A percentile compares a stretch with the other conserved stretches of the same genome.
Evolutionary conservation across 1,284 basidiomycete species (phyloP).

Genomic region (Cutaneotrichosporon spelunceum): DNA sequence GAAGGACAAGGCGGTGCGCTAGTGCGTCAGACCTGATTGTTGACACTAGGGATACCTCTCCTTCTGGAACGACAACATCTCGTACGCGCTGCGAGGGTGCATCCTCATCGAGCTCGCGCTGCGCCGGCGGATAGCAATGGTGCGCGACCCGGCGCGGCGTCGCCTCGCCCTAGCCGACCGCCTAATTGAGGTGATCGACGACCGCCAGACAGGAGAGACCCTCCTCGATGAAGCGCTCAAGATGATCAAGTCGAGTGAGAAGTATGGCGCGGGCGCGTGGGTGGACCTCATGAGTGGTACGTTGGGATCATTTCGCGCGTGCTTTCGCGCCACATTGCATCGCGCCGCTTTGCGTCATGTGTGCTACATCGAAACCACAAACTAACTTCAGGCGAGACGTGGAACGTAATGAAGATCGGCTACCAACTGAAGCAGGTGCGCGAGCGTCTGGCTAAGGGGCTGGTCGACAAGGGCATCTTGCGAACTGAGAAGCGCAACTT

Average conservation of each 20-base stretch:
- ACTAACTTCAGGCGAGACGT: conserved; percentile 75
- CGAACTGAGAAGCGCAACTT: conserved; percentile 96
- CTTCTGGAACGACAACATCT: conserved; percentile 98
- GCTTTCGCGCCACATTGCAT: background rate
- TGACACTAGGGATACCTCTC: conserved; percentile 74
- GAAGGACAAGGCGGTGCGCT: conserved; percentile 79
- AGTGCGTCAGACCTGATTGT: background rate
- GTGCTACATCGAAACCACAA: background rate
- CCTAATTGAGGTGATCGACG: conserved; percentile 84
- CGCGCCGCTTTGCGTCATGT: background rate
- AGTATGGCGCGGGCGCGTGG: conserved; percentile 86
- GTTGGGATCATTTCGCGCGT: conserved; percentile 34
- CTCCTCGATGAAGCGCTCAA: conserved; percentile 90
- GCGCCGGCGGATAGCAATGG: conserved; percentile 80
- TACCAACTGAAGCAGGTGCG: conserved; percentile 96
- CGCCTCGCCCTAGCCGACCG: conserved; percentile 75
- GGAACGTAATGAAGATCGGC: conserved; percentile 98
- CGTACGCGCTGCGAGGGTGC: conserved; percentile 89
- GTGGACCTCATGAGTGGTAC: conserved; percentile 86
- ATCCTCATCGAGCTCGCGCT: conserved; percentile 92
- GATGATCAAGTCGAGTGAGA: conserved; percentile 80
- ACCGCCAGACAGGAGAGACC: conserved; percentile 87
- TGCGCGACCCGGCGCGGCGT: conserved; percentile 74
- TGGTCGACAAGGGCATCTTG: conserved; percentile 95
- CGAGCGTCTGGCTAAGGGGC: conserved; percentile 91